Conservation (phyloP, 2,329 filamentous ascomycete species). For the Ciborinia camelliae region DNA sequence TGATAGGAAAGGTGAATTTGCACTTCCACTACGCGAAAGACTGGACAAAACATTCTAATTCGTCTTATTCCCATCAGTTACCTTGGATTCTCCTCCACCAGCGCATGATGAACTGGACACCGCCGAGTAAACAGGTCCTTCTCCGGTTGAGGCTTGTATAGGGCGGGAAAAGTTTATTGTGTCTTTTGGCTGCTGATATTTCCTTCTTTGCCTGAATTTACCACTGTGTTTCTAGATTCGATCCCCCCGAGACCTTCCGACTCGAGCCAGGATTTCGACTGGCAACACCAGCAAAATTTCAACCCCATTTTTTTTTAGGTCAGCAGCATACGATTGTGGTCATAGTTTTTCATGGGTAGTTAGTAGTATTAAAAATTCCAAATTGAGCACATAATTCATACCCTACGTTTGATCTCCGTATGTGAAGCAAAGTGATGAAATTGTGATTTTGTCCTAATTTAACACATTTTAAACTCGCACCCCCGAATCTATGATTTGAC, state of each 20-base stretch:
- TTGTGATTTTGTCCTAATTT: neutral
- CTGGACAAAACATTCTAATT: slow-evolving; percentile 23
- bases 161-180: slow-evolving; percentile 30
- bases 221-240: slow-evolving; percentile 37
- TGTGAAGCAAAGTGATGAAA: neutral
- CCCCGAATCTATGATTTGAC: neutral
- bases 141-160: slow-evolving; percentile 26
- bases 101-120: slow-evolving; percentile 94
- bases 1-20: slow-evolving; percentile 75
- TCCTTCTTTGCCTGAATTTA: slow-evolving; percentile 35
- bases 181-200: slow-evolving; percentile 32
- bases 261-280: slow-evolving; percentile 19
- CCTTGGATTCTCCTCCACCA: slow-evolving; percentile 74
- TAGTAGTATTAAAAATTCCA: slow-evolving; percentile 18
- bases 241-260: slow-evolving; percentile 27
- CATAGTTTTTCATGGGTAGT: slow-evolving; percentile 18
- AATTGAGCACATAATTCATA: slow-evolving; percentile 19
- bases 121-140: slow-evolving; percentile 60
- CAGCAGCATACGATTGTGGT: slow-evolving; percentile 11
- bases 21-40: slow-evolving; percentile 25
- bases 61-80: slow-evolving; percentile 39
- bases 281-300: neutral
- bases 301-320: slow-evolving; percentile 1
- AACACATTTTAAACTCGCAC: neutral
- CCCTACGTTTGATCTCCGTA: neutral